Conservation (phyloP, 106 monocot species). For the Xerophyta viscosa region DNA sequence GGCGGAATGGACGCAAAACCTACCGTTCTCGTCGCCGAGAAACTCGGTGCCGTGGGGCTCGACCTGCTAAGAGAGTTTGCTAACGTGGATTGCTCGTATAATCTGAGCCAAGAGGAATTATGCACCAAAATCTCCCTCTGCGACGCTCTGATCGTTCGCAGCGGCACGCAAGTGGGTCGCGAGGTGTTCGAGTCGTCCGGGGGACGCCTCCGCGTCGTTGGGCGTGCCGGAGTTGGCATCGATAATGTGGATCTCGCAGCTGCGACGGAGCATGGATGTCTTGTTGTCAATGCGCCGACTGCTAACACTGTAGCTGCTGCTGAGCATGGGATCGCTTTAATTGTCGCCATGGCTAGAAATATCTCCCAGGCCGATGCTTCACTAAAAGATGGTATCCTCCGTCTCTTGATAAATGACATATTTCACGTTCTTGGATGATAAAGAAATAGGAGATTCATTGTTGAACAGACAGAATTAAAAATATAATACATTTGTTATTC, state of each 20-base stretch:
- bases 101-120: slow-evolving; percentile 63
- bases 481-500: no score
- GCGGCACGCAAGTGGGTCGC: slow-evolving; percentile 78
- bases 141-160: slow-evolving; percentile 86
- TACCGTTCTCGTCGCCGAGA: slow-evolving; percentile 80
- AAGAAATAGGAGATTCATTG: no score
- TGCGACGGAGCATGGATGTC: slow-evolving; percentile 84
- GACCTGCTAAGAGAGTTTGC: slow-evolving; percentile 52
- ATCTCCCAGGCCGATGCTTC: slow-evolving; percentile 77
- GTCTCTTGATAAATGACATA: no score
- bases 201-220: slow-evolving; percentile 80
- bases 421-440: no score
- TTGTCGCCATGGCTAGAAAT: slow-evolving; percentile 80
- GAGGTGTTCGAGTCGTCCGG: slow-evolving; percentile 87
- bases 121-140: slow-evolving; percentile 59
- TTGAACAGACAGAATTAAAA: no score
- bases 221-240: slow-evolving; percentile 87
- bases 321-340: slow-evolving; percentile 91
- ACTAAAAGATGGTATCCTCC: slow-evolving; percentile 62
- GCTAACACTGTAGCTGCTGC: slow-evolving; percentile 90
- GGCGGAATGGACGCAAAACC: slow-evolving; percentile 25
- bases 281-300: slow-evolving; percentile 92
- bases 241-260: slow-evolving; percentile 97
- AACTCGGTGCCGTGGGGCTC: slow-evolving; percentile 66
- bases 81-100: slow-evolving; percentile 77